Percentiles rank a stretch among this genome's conserved stretches.
Conservation (phyloP, 2,329 filamentous ascomycete genomes). For the Fusarium sarcochroum region DNA sequence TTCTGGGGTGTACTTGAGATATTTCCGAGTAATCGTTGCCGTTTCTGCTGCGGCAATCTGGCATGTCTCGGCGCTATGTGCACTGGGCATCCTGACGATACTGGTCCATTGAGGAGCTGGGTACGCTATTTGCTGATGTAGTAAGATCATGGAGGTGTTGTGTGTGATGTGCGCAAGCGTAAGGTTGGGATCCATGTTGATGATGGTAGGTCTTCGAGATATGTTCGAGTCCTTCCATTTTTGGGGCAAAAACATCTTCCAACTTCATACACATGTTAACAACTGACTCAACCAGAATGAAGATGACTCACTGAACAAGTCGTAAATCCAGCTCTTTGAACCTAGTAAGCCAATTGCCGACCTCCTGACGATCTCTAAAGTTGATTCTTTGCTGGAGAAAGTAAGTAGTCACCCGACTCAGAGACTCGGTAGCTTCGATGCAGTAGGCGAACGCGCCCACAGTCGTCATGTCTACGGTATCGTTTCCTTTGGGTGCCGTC, state of each 20-base stretch:
- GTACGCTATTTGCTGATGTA: constrained; percentile 65
- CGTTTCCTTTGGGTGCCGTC: neutral
- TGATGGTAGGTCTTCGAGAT: constrained; percentile 42
- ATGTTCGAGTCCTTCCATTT: constrained; percentile 55
- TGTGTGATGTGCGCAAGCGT: constrained; percentile 65
- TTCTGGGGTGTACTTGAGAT: constrained; percentile 55
- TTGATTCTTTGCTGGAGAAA: constrained; percentile 62
- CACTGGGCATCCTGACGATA: constrained; percentile 55
- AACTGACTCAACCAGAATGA: fast-evolving
- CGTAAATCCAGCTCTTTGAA: constrained; percentile 64
- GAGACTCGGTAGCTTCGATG: constrained; percentile 62
- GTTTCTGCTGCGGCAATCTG: constrained; percentile 62
- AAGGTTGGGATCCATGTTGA: constrained; percentile 63
- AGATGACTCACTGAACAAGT: constrained; percentile 55
- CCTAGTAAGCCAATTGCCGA: constrained; percentile 59
- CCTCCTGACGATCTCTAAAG: constrained; percentile 55
- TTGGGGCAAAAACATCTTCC: constrained; percentile 52
- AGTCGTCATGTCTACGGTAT: constrained; percentile 52
- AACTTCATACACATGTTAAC: constrained; percentile 34
- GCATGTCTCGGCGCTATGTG: constrained; percentile 64
- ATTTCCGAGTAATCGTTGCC: constrained; percentile 61
- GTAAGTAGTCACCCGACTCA: constrained; percentile 60
- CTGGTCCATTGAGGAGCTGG: constrained; percentile 51
- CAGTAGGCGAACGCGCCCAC: constrained; percentile 63
- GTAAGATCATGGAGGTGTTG: constrained; percentile 64